A percentile compares a stretch with the other conserved stretches of the same genome.
Conservation (phyloP, 2,329 filamentous ascomycete species). For the Geosmithia flava region DNA sequence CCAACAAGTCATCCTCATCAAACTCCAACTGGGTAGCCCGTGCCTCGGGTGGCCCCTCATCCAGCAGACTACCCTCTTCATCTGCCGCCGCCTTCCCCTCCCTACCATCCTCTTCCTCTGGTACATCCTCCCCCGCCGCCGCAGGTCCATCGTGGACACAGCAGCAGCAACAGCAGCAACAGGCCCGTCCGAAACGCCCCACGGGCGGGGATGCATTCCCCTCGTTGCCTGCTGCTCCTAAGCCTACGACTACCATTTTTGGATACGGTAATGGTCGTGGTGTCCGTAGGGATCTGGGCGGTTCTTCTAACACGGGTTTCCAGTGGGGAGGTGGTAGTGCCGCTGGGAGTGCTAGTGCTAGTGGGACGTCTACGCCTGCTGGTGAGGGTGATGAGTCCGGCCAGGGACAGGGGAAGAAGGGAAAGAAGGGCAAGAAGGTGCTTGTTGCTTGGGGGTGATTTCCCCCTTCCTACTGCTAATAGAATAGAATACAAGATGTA, state of each 20-base stretch:
- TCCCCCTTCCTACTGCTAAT: not conserved
- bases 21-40: slow-evolving; percentile 10
- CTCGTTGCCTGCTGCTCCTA: slow-evolving; percentile 67
- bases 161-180: slow-evolving; percentile 1
- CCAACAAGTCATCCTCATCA: not conserved
- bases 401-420: slow-evolving; percentile 39
- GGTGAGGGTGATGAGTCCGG: slow-evolving; percentile 14
- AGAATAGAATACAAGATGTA: too few species aligned
- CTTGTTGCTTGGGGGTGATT: slow-evolving; percentile 46
- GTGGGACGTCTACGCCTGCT: slow-evolving; percentile 11
- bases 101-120: slow-evolving; percentile 12
- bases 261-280: slow-evolving; percentile 41
- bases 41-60: not conserved
- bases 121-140: not conserved
- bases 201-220: slow-evolving; percentile 55
- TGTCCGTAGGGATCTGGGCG: slow-evolving; percentile 36
- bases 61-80: slow-evolving; percentile 9
- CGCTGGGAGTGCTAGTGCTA: slow-evolving; percentile 7
- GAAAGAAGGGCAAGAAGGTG: slow-evolving; percentile 49
- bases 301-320: slow-evolving; percentile 32
- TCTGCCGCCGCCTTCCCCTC: slow-evolving; percentile 25
- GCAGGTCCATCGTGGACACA: slow-evolving; percentile 10
- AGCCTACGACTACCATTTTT: slow-evolving; percentile 49
- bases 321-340: slow-evolving; percentile 30
- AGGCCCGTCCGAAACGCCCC: not conserved